Conservation (phyloP, 768 basidiomycete genomes). For the Boletellus sp. region DNA sequence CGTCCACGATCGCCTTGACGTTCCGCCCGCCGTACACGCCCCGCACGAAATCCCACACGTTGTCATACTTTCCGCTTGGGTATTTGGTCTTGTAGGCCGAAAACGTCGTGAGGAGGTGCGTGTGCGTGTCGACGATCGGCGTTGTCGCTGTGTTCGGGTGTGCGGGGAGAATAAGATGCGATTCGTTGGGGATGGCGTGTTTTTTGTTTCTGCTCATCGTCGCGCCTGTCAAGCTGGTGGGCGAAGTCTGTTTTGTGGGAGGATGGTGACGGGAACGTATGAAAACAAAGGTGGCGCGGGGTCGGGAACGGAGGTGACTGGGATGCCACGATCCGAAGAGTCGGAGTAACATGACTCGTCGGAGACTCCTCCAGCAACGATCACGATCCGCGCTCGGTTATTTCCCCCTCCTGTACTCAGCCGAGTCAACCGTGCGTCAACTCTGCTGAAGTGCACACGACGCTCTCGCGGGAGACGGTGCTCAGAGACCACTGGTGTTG, state of each 20-base stretch:
- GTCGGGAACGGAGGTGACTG: neutral
- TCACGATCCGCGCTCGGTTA: too few species aligned
- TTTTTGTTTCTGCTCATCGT: constrained; percentile 41
- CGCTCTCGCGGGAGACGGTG: too few species aligned
- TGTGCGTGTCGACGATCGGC: constrained; percentile 79
- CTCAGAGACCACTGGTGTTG: too few species aligned
- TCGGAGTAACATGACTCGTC: too few species aligned
- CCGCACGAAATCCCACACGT: constrained; percentile 67
- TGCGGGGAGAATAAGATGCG: constrained; percentile 32
- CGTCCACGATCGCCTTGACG: constrained; percentile 72
- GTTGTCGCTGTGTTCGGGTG: constrained; percentile 19
- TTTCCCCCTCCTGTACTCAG: too few species aligned
- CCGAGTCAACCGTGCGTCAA: too few species aligned
- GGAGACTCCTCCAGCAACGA: too few species aligned
- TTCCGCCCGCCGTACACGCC: constrained; percentile 55
- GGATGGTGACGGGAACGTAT: too few species aligned
- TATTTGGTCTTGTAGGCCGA: constrained; percentile 60
- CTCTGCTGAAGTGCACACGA: too few species aligned
- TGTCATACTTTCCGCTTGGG: constrained; percentile 47
- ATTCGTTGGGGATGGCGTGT: constrained; percentile 26
- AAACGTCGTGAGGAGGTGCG: constrained; percentile 76
- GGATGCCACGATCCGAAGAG: neutral
- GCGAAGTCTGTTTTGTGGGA: neutral
- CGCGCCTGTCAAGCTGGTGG: neutral
- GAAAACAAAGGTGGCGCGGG: neutral